Evolutionary conservation across 1,284 basidiomycete species (phyloP).

Genomic region (Rhodotorula sp.): DNA sequence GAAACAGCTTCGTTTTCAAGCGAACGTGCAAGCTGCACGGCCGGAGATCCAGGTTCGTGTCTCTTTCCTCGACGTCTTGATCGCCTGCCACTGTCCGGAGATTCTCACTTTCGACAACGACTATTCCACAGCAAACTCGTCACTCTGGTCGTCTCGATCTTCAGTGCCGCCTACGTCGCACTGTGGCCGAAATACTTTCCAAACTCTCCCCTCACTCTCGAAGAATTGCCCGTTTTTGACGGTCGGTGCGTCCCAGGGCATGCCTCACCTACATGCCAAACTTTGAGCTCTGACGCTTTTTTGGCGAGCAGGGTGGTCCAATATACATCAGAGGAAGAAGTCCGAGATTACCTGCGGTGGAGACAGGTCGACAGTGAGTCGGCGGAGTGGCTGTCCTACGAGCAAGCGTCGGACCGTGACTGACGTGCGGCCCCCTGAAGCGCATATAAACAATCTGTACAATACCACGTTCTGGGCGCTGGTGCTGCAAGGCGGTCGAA

Average conservation of each 20-base stretch:
- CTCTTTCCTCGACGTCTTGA: background rate
- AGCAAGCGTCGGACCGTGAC: slow-evolving; percentile 1
- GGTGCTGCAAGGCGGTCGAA: slow-evolving; percentile 71
- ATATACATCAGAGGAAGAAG: slow-evolving; percentile 70
- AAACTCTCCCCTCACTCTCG: slow-evolving; percentile 58
- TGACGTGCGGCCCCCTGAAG: slow-evolving; percentile 52
- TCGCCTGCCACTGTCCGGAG: background rate
- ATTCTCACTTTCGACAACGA: background rate
- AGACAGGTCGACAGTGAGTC: slow-evolving; percentile 87
- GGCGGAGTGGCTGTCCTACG: background rate
- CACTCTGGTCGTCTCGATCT: slow-evolving; percentile 81
- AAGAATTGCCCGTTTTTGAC: slow-evolving; percentile 86
- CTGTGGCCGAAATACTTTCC: slow-evolving; percentile 80
- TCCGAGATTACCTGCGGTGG: slow-evolving; percentile 94
- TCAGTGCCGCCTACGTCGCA: slow-evolving; percentile 89
- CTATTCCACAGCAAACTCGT: slow-evolving; percentile 68
- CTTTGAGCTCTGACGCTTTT: background rate
- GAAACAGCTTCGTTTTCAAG: slow-evolving; percentile 75
- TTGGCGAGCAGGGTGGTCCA: slow-evolving; percentile 62
- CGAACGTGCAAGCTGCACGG: slow-evolving; percentile 75
- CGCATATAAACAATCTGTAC: slow-evolving; percentile 97
- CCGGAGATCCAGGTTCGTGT: slow-evolving; percentile 62
- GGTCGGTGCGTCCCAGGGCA: slow-evolving; percentile 53
- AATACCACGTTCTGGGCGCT: slow-evolving; percentile 96
- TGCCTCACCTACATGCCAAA: too few species aligned